Base-by-base conservation (phyloP, 2,329 filamentous ascomycete species). In the Diaporthe citrichinensis region DNA sequence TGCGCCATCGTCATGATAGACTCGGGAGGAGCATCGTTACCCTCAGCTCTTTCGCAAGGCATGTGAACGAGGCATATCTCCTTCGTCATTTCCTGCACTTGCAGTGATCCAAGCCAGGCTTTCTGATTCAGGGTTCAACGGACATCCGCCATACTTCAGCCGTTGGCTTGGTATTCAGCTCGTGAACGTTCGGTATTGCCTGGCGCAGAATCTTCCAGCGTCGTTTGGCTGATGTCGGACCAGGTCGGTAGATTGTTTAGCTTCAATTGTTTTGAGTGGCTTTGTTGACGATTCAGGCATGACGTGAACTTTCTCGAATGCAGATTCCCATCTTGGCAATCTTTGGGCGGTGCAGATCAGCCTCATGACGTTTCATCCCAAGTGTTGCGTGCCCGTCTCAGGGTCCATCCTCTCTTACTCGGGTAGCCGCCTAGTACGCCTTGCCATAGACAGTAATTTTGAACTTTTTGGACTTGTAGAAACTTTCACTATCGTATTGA, bases 311-410 rank as follows among this genome's bases (percentile, higher is more conserved):
- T 68, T 41, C 49, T 55, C 49, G 49, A 69, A 28, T 9, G 31
- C 8, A 36, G n/a, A 25, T 55, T 20, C 49, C 49, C n/a, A 55
- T 28, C 34, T 55, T 55, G 65, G 49, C 49, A 55, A 9, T 28
- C 65, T 39, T 28, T 69, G 49, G 34, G 34, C 20, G 2, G 17
- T 14, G n/a, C 5, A n/a, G 34, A 9, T 55, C 49, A 55, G 49
- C 34, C 65, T 55, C 23, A 17, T 69, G 65, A 69, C 49, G 65
- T 69, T 69, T 69, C 65, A 4, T 69, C 65, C 34, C 34, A 55
- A 55, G 23, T 69, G 65, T 31, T 20, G 31, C 23, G n/a, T 3
- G 9, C 23, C 4, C 65, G 5, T 14, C n/a, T 28, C n/a, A 4
- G 41, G n/a, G n/a, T 23, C 49, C 46, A 8, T 8, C 62, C 41